A percentile compares a stretch with the other conserved stretches of the same genome.
phyloP scores from a whole-genome alignment of 1,284 basidiomycete genomes.

The Kalmanozyma brasiliensis region DNA sequence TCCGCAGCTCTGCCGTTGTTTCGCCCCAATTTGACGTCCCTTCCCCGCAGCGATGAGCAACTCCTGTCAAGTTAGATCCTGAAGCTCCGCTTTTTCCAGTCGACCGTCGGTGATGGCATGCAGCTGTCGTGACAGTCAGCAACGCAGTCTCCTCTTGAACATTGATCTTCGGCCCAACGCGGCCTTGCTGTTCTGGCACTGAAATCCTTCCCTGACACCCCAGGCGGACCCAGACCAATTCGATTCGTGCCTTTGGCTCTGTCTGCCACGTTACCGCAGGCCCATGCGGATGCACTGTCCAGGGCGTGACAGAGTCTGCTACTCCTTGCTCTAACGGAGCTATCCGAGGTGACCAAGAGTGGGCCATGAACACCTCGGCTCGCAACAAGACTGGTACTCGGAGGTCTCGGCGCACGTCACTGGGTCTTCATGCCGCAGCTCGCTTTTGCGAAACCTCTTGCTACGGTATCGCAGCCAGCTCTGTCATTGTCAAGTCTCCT shows the following conservation, averaged over 20 bases:
- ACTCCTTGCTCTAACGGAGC: no score
- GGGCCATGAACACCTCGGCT: not conserved
- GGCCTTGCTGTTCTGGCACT: conserved; percentile 2
- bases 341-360: no score
- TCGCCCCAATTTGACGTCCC: not conserved
- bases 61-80: conserved; percentile 15
- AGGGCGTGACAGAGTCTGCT: no score
- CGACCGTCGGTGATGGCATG: not conserved
- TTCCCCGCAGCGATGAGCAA: conserved; percentile 4
- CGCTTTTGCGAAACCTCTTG: no score
- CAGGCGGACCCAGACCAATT: not conserved
- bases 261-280: no score
- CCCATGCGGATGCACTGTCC: no score
- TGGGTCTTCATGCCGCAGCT: no score
- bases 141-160: not conserved
- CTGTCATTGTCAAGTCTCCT: not conserved
- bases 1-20: not conserved
- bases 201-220: not conserved
- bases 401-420: conserved; percentile 14
- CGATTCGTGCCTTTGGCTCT: no score
- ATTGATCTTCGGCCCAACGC: conserved; percentile 12
- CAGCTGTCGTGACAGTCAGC: no score
- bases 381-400: not conserved
- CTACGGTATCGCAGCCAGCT: no score
- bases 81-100: conserved; percentile 16